phyloP scores from a whole-genome alignment of 1,284 basidiomycete genomes.

The Grifola frondosa region DNA sequence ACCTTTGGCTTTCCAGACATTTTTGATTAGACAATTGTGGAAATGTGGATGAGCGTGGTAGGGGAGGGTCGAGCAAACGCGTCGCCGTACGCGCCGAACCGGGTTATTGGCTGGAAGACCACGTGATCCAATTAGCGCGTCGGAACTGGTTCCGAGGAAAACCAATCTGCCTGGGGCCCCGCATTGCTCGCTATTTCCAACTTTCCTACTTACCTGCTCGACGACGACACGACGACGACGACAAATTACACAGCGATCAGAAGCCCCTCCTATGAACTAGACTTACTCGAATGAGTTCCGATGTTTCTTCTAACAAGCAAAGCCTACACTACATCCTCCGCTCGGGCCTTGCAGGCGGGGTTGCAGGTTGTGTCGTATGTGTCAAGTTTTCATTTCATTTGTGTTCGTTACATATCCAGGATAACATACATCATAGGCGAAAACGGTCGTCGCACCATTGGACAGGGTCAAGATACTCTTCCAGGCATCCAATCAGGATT shows the following conservation, averaged over 20 bases:
- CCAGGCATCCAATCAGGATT: conserved; percentile 96
- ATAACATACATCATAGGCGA: conserved; percentile 59
- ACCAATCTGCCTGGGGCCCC: conserved; percentile 8
- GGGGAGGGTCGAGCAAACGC: neutral
- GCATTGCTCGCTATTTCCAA: conserved; percentile 2
- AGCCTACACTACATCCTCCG: conserved; percentile 76
- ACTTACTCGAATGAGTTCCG: conserved; percentile 55
- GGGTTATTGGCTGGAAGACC: too few species aligned
- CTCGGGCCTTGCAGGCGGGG: conserved; percentile 86
- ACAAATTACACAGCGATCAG: neutral
- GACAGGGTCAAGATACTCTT: conserved; percentile 99
- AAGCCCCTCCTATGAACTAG: conserved; percentile 7
- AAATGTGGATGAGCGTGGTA: neutral
- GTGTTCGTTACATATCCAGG: neutral
- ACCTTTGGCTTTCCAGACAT: conserved; percentile 36
- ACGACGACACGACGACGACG: neutral
- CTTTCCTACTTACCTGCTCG: neutral
- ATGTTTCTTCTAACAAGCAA: conserved; percentile 56
- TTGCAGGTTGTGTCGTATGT: conserved; percentile 92
- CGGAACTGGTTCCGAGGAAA: conserved; percentile 1
- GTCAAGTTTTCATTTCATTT: conserved; percentile 1
- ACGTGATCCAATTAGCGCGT: neutral
- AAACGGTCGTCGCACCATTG: conserved; percentile 95
- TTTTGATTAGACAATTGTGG: neutral
- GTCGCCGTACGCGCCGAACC: too few species aligned